Conservation (phyloP, 306 rosid species). For the Rosa multiflora region DNA sequence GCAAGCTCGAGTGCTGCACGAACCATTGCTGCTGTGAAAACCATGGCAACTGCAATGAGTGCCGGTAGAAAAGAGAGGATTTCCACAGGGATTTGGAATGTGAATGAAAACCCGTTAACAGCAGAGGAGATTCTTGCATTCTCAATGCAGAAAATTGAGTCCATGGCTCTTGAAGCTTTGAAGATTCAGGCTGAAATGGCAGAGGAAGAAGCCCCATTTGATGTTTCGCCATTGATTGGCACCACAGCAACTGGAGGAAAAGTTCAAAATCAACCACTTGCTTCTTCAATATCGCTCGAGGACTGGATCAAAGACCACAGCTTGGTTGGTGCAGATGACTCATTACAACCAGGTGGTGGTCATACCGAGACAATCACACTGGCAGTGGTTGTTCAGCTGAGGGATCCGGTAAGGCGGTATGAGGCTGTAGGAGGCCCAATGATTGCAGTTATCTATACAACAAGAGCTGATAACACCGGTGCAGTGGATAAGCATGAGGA, state of each 20-base stretch:
- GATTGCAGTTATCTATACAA: constrained; percentile 59
- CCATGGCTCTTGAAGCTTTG: constrained; percentile 75
- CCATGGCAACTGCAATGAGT: constrained; percentile 60
- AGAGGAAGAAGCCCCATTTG: constrained; percentile 92
- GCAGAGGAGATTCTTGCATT: constrained; percentile 64
- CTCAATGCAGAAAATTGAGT: constrained; percentile 73
- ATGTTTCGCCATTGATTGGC: constrained; percentile 50
- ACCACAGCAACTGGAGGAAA: constrained; percentile 34
- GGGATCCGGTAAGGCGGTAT: constrained; percentile 75
- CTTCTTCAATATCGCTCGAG: constrained; percentile 58
- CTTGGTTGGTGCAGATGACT: constrained; percentile 22
- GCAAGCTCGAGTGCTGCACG: constrained; percentile 87
- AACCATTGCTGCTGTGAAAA: constrained; percentile 59
- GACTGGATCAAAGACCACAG: constrained; percentile 61
- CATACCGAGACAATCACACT: constrained; percentile 40
- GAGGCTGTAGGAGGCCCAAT: constrained; percentile 90
- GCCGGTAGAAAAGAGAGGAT: constrained; percentile 78
- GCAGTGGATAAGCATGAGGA: constrained; percentile 34
- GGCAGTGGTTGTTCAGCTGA: constrained; percentile 58
- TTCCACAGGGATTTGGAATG: constrained; percentile 81
- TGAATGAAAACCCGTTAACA: constrained; percentile 55
- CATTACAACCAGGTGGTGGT: not conserved
- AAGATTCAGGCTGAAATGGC: constrained; percentile 82
- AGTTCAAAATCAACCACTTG: constrained; percentile 40
- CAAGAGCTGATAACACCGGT: not conserved